phyloP scores from a whole-genome alignment of 2,329 filamentous ascomycete genomes.

The Epichloe festucae region DNA sequence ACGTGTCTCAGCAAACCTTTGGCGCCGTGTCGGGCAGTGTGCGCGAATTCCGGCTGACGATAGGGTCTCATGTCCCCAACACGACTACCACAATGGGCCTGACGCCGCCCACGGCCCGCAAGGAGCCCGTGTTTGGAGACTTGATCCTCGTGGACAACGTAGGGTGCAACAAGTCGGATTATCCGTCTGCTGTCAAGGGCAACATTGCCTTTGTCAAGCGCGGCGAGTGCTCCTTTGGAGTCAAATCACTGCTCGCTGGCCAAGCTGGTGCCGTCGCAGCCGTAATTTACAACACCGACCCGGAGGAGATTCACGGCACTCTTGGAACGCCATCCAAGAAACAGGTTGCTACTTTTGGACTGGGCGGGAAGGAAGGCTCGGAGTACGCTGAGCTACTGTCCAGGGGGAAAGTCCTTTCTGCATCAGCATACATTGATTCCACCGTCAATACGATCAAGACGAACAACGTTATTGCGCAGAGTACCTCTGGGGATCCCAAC shows the following conservation, averaged over 20 bases:
- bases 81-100: slow-evolving; percentile 47
- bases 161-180: slow-evolving; percentile 54
- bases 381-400: slow-evolving; percentile 42
- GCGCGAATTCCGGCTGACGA: slow-evolving; percentile 42
- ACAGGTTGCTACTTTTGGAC: slow-evolving; percentile 56
- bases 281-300: slow-evolving; percentile 61
- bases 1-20: slow-evolving; percentile 49
- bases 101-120: slow-evolving; percentile 50
- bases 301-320: slow-evolving; percentile 51
- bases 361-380: slow-evolving; percentile 46
- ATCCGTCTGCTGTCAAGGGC: slow-evolving; percentile 41
- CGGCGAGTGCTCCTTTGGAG: slow-evolving; percentile 57
- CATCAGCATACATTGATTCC: slow-evolving; percentile 47
- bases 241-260: slow-evolving; percentile 56
- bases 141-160: slow-evolving; percentile 47
- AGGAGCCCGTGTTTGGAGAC: slow-evolving; percentile 44
- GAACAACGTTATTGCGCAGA: slow-evolving; percentile 51
- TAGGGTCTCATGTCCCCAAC: slow-evolving; percentile 38
- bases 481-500: slow-evolving; percentile 41
- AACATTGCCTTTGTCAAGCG: slow-evolving; percentile 60
- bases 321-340: slow-evolving; percentile 46
- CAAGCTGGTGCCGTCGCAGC: slow-evolving; percentile 57
- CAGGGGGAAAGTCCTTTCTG: slow-evolving; percentile 31
- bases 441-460: slow-evolving; percentile 41
- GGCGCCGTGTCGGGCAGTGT: slow-evolving; percentile 48